Percentiles rank a stretch among this genome's conserved stretches.
Conservation (phyloP, 805 yeast genomes). For the Hanseniaspora nectarophila region DNA sequence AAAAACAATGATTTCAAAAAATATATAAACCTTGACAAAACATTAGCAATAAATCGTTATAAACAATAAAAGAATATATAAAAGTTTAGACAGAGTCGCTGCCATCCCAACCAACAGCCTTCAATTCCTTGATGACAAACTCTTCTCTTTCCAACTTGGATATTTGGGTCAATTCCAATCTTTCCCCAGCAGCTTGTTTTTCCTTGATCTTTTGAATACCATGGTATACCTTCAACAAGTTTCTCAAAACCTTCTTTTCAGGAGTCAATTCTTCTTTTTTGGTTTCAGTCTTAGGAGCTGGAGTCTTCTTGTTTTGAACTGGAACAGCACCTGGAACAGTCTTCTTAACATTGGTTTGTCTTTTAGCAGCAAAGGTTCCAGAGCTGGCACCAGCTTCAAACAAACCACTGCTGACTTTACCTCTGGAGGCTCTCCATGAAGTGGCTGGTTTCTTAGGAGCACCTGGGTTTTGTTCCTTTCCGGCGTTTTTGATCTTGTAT, state of each 20-base stretch:
- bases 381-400: slow-evolving; percentile 91
- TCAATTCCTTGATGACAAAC: slow-evolving; percentile 63
- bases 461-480: slow-evolving; percentile 4
- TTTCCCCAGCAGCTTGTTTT: slow-evolving; percentile 73
- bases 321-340: slow-evolving; percentile 31
- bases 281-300: slow-evolving; percentile 17
- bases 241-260: slow-evolving; percentile 87
- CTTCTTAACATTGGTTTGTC: slow-evolving; percentile 21
- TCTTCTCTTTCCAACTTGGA: slow-evolving; percentile 80
- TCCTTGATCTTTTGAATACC: slow-evolving; percentile 87
- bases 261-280: slow-evolving; percentile 33
- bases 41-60: too few species aligned
- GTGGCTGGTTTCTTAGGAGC: slow-evolving; percentile 10
- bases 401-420: slow-evolving; percentile 51
- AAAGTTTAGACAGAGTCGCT: not conserved
- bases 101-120: slow-evolving; percentile 60
- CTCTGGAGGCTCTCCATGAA: slow-evolving; percentile 19
- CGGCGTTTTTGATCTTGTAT: slow-evolving; percentile 32
- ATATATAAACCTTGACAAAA: too few species aligned
- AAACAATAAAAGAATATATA: too few species aligned
- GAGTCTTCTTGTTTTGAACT: slow-evolving; percentile 28
- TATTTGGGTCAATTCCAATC: slow-evolving; percentile 84
- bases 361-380: slow-evolving; percentile 26
- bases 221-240: slow-evolving; percentile 79
- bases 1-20: too few species aligned